Evolutionary conservation across 805 yeast genomes (phyloP), one percentile per base, ranked within the genome.

Genomic region (Jamesozyma lodderae): DNA sequence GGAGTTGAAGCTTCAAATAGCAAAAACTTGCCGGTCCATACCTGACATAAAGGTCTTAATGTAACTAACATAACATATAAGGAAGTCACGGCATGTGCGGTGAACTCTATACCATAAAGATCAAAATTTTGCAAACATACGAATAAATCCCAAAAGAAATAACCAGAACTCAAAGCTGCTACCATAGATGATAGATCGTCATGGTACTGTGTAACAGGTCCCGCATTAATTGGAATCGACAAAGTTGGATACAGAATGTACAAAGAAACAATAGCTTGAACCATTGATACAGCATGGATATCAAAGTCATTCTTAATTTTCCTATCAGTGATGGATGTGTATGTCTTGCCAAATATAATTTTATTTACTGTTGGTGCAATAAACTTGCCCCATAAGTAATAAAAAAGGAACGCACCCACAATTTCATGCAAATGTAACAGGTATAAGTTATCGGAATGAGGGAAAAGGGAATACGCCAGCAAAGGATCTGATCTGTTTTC

Each of bases 1-100:
- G 97, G 97, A 2, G 96, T 84, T 33, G 94, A 81, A 29, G 83
- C 70, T 63, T 92, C 98, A 60, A 82, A 92, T 35, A 83, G 57
- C 50, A 92, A 68, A 57, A 88, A 92, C 16, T 79, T 76, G 1
- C 95, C 90, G 20, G 83, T 72, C 76, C 82, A 81, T 36, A 87
- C 81, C 60, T 80, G 77, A 55, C 85, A 75, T 59, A 78, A 83
- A 3, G 96, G 96, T 23, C 67, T 57, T 42, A 82, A 67, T 2
- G 85, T 69, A 37, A 73, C 60, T 2, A 63, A 52, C 55, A 88
- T 84, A 28, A 85, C 95, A 51, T 72, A 73, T 38, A 86, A 59
- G 0, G 97, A 86, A 1, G 88, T 87, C 29, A 75, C 48, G 0
- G 94, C 97, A 56, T 92, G 98, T 42, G 84, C 63, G 40, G 85